phyloP scores from a whole-genome alignment of 768 basidiomycete species.

The Phaeotremella skinneri region DNA sequence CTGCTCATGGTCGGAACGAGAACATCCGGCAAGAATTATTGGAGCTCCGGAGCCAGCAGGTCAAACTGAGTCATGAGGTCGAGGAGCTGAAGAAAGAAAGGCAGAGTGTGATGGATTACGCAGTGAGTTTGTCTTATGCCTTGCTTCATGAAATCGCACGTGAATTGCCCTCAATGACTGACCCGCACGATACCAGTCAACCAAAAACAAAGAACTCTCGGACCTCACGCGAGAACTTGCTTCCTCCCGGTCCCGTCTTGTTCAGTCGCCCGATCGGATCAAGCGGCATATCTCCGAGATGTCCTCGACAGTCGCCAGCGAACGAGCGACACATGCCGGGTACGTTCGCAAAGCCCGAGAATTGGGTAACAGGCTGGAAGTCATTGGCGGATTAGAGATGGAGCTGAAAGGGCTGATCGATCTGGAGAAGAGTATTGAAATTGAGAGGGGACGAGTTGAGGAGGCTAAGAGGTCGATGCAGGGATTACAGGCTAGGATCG shows the following conservation, averaged over 20 bases:
- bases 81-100: conserved; percentile 73
- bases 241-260: conserved; percentile 70
- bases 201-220: conserved; percentile 62
- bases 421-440: conserved; percentile 35
- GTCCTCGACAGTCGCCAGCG: conserved; percentile 64
- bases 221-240: conserved; percentile 62
- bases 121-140: conserved; percentile 54
- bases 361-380: conserved; percentile 69
- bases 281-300: conserved; percentile 77
- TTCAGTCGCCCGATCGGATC: conserved; percentile 87
- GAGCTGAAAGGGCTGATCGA: conserved; percentile 37
- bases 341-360: conserved; percentile 75
- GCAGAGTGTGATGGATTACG: conserved; percentile 62
- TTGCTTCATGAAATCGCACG: neutral
- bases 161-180: neutral
- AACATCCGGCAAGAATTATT: conserved; percentile 69
- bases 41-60: conserved; percentile 66
- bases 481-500: conserved; percentile 65
- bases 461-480: conserved; percentile 66
- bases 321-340: conserved; percentile 64
- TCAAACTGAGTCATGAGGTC: conserved; percentile 57
- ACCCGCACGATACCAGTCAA: conserved; percentile 59
- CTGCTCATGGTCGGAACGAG: conserved; percentile 67
- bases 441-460: conserved; percentile 16
- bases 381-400: conserved; percentile 71